These are phyloP conservation scores for Epicoccum nigrum DNA, from an alignment of 2,329 filamentous ascomycete species.

Conservation along the genomic window DNA sequence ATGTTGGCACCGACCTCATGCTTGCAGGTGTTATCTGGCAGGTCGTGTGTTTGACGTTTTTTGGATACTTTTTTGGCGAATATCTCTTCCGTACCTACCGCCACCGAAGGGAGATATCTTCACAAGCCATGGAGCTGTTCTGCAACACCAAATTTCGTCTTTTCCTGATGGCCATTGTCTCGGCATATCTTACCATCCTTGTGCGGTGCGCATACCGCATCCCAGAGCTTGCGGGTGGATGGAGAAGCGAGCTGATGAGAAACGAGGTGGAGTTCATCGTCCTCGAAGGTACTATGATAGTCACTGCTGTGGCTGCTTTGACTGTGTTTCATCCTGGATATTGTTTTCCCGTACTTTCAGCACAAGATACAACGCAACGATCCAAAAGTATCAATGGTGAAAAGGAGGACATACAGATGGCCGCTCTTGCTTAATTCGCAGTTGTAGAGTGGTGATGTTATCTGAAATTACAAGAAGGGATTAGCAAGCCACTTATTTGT, in stretches of 20 bases:
- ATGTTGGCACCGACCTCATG: conserved; percentile 60
- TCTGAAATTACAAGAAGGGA: no score
- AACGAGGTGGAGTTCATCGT: conserved; percentile 56
- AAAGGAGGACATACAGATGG: neutral
- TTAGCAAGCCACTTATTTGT: no score
- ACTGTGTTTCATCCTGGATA: conserved; percentile 54
- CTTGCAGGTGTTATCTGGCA: conserved; percentile 63
- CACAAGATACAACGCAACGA: neutral
- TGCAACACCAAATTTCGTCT: conserved; percentile 22
- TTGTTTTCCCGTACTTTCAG: conserved; percentile 30
- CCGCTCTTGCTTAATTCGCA: neutral
- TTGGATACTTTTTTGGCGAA: conserved; percentile 49
- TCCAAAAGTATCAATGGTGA: neutral
- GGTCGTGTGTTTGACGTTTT: conserved; percentile 58
- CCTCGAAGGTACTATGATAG: conserved; percentile 59
- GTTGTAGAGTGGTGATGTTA: no score
- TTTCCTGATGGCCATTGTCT: conserved; percentile 36
- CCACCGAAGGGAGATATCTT: conserved; percentile 21
- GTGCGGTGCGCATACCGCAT: conserved; percentile 56
- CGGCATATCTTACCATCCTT: conserved; percentile 53
- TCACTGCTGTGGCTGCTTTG: conserved; percentile 50
- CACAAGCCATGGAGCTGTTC: conserved; percentile 19
- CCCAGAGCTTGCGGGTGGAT: conserved; percentile 54
- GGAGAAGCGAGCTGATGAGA: conserved; percentile 52
- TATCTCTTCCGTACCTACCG: conserved; percentile 35